Base-by-base conservation (phyloP, 2,329 filamentous ascomycete species). In the Cercospora sp. region DNA sequence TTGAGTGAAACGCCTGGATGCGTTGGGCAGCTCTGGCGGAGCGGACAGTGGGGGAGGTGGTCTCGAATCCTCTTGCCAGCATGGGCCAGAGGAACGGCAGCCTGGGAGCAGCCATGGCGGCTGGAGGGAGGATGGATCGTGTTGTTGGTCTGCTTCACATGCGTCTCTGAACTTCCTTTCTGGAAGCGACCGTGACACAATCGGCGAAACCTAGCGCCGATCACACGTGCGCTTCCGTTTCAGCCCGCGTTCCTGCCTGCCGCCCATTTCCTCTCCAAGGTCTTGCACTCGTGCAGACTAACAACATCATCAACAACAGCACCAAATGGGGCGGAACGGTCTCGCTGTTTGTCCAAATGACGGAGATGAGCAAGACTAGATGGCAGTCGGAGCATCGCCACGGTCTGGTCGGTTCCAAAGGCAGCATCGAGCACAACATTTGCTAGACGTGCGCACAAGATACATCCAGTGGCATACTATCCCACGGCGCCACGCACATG, bases 21-120 rank as follows among this genome's bases (percentile, higher is more conserved):
- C 72, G 73, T 20, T 71, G 68, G 30, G 72, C 71, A 16, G 74
- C 72, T 64, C 68, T 69, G 18, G 71, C 72, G 20, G 70, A 72
- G 70, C 75, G 72, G 7, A 68, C 62, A 5, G 61, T 71, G 16
- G 72, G 74, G 30, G 68, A 69, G 9, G 67, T 68, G 51, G 64
- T 71, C 63, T 72, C 76, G 7, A 74, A 70, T 1, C 80, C 75
- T 58, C 77, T 78, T 62, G 79, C 82, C 57, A 84, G 75, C 73
- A 81, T 79, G 0, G 82, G 82, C 79, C 82, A 84, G 51, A 84
- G 76, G 71, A 83, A 83, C 28, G 81, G 80, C 57, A 84, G 73
- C 53, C 80, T 79, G 13, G 82, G 82, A 55, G 79, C 74, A 18
- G 81, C 78, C 82, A 83, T 83, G 64, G 68, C 55, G n/a, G 60